Percentiles rank a stretch among this genome's conserved stretches.
Evolutionary conservation across 805 yeast genomes (phyloP).

Genomic region (Metschnikowia continentalis): DNA sequence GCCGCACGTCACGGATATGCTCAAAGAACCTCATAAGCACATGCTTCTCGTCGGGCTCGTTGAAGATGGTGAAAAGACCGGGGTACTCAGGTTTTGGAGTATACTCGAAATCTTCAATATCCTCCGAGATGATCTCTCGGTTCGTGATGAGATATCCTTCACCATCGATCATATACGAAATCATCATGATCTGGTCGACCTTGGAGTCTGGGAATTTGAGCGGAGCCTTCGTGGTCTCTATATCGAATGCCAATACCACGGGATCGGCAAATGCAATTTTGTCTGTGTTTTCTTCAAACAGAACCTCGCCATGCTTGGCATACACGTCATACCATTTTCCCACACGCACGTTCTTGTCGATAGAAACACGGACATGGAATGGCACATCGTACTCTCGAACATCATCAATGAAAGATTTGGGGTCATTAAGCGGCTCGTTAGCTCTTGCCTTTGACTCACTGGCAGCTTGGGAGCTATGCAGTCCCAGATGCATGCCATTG

Average conservation of each 20-base stretch:
- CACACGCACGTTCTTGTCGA: slow-evolving; percentile 79
- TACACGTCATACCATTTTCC: slow-evolving; percentile 94
- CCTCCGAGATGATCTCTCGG: slow-evolving; percentile 89
- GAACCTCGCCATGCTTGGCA: slow-evolving; percentile 53
- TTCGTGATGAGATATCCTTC: slow-evolving; percentile 93
- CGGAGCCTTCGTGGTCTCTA: slow-evolving; percentile 96
- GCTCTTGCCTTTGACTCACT: slow-evolving; percentile 6
- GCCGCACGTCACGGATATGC: slow-evolving; percentile 80
- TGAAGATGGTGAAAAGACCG: slow-evolving; percentile 84
- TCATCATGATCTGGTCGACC: slow-evolving; percentile 95
- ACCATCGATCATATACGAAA: slow-evolving; percentile 98
- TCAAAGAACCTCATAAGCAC: slow-evolving; percentile 76
- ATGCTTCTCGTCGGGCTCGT: slow-evolving; percentile 80
- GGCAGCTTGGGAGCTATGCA: background rate
- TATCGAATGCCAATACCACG: slow-evolving; percentile 93
- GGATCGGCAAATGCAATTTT: slow-evolving; percentile 96
- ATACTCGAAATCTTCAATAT: slow-evolving; percentile 94
- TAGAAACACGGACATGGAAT: slow-evolving; percentile 92
- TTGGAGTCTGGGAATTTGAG: slow-evolving; percentile 91
- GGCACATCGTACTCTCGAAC: slow-evolving; percentile 95
- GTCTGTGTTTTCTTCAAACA: slow-evolving; percentile 57
- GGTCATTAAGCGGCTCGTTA: slow-evolving; percentile 36
- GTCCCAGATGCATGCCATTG: slow-evolving; percentile 12
- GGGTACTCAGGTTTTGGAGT: slow-evolving; percentile 96
- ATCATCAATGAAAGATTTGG: slow-evolving; percentile 67